phyloP scores from a whole-genome alignment of 2,329 filamentous ascomycete genomes.

The Orbilia quercus region DNA sequence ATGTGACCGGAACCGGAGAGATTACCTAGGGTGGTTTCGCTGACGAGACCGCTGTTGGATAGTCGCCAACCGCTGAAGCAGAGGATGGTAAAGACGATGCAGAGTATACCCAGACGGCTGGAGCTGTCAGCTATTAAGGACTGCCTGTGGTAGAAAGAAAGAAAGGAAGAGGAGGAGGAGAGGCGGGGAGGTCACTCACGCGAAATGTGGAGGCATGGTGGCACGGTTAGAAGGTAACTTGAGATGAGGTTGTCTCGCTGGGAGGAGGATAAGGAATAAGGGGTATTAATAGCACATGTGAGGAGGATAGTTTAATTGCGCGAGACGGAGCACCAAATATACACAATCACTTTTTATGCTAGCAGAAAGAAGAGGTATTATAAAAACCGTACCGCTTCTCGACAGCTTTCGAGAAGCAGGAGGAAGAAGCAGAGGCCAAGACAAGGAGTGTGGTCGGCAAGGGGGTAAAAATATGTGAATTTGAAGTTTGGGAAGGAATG shows the following conservation, averaged over 20 bases:
- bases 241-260: background rate
- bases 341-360: too few species aligned
- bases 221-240: background rate
- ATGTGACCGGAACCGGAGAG: slow-evolving; percentile 38
- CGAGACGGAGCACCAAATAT: background rate
- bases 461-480: too few species aligned
- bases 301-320: background rate
- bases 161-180: background rate
- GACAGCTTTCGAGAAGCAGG: too few species aligned
- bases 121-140: background rate
- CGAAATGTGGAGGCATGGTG: slow-evolving; percentile 35
- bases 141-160: background rate
- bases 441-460: too few species aligned
- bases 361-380: too few species aligned
- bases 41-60: slow-evolving; percentile 29
- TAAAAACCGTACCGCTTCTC: too few species aligned
- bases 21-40: slow-evolving; percentile 42
- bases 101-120: slow-evolving; percentile 38
- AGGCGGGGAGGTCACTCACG: slow-evolving; percentile 8
- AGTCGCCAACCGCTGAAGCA: slow-evolving; percentile 50
- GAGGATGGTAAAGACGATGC: slow-evolving; percentile 29
- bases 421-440: too few species aligned
- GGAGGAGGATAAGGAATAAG: background rate
- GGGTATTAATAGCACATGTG: background rate
- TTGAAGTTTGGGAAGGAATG: too few species aligned